Conservation (phyloP, 2,329 filamentous ascomycete genomes). For the Cadophora sp. region DNA sequence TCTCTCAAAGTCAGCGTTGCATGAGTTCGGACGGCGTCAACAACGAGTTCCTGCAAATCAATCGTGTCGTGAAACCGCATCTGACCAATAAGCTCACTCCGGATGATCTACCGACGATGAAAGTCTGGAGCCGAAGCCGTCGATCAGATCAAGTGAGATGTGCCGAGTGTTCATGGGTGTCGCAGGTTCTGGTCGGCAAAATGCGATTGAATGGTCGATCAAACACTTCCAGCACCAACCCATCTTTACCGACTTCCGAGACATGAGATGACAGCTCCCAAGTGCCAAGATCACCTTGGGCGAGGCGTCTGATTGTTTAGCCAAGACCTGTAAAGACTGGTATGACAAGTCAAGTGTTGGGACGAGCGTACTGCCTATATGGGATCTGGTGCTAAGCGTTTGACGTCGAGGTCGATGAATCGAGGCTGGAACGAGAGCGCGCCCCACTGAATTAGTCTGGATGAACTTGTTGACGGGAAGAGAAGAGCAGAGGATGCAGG, state of each 20-base stretch:
- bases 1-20: slow-evolving; percentile 2
- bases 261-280: slow-evolving; percentile 9
- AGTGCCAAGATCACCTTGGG: slow-evolving; percentile 8
- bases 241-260: slow-evolving; percentile 9
- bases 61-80: slow-evolving; percentile 2
- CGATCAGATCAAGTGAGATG: slow-evolving; percentile 8
- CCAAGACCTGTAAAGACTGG: slow-evolving; percentile 1
- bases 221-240: slow-evolving; percentile 20
- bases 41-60: slow-evolving; percentile 14
- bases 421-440: slow-evolving; percentile 5
- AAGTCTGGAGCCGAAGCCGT: slow-evolving; percentile 21
- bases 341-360: slow-evolving; percentile 3
- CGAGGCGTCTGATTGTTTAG: slow-evolving; percentile 1
- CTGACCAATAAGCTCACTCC: not conserved
- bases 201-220: slow-evolving; percentile 23
- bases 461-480: slow-evolving; percentile 1
- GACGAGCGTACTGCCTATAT: slow-evolving; percentile 14
- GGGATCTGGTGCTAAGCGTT: not conserved
- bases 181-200: slow-evolving; percentile 17
- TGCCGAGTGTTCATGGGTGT: slow-evolving; percentile 12
- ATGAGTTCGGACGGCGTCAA: slow-evolving; percentile 5
- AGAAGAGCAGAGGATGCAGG: not conserved
- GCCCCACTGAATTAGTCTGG: not conserved
- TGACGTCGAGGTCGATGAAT: slow-evolving; percentile 13
- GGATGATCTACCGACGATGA: not conserved